Evolutionary conservation across 495 filamentous ascomycete genomes (phyloP).

Genomic region (Podospora appendiculata): DNA sequence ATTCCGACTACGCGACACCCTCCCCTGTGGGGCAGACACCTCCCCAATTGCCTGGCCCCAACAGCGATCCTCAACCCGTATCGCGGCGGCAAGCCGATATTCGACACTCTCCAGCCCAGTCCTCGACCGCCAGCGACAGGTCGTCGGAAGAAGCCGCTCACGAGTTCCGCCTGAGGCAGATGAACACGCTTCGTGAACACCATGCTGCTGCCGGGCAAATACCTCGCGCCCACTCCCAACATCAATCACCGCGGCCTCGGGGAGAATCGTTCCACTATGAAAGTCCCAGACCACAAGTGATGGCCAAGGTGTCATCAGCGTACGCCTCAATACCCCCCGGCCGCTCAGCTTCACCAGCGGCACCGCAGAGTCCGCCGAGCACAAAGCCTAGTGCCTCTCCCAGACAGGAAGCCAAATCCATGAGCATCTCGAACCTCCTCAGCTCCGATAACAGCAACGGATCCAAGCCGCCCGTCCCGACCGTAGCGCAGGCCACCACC

Average conservation of each 20-base stretch:
- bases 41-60: conserved; percentile 25
- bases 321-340: conserved; percentile 8
- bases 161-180: conserved; percentile 18
- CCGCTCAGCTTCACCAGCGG: conserved; percentile 6
- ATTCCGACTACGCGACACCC: conserved; percentile 27
- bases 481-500: neutral
- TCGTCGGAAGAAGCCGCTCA: conserved; percentile 27
- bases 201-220: conserved; percentile 10
- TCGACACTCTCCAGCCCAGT: conserved; percentile 26
- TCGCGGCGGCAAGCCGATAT: conserved; percentile 25
- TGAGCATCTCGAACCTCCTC: conserved; percentile 39
- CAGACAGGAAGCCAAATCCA: conserved; percentile 28
- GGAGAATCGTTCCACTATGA: conserved; percentile 14
- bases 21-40: conserved; percentile 29
- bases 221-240: conserved; percentile 12
- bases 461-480: conserved; percentile 16
- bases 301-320: conserved; percentile 2
- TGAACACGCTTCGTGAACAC: conserved; percentile 15
- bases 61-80: conserved; percentile 23
- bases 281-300: conserved; percentile 3
- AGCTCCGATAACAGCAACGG: conserved; percentile 23
- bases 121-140: conserved; percentile 28
- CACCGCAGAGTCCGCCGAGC: conserved; percentile 18
- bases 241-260: conserved; percentile 15
- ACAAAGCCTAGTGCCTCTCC: conserved; percentile 20